Base-by-base conservation (phyloP, 2,329 filamentous ascomycete genomes). In the Chaetomiaceae sp. region DNA sequence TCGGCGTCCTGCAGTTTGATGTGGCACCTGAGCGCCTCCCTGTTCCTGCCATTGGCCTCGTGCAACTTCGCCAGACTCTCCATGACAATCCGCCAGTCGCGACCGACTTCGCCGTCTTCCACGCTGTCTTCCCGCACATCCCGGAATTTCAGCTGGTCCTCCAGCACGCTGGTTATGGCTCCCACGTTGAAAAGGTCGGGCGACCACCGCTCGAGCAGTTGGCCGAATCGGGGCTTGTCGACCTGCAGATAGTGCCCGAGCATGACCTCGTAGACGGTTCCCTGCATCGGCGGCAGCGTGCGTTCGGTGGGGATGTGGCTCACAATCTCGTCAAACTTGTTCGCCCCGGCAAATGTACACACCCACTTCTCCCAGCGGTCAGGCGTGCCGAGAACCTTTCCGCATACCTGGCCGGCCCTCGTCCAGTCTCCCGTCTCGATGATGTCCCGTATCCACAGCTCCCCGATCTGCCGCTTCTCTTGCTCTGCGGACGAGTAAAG, bases 361-460 rank as follows among this genome's bases (percentile, higher is more conserved):
- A 95, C 86, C 90, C 92, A 97, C 62, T 95, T 89, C 70, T 97
- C 91, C 93, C 93, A 99, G 59, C 86, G 76, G 42, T 86, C 77
- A 1, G 89, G 82, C 1, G 85, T 89, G 38, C 83, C 83, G 1
- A 99, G 74, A 0, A 96, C 91, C 62, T 85, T 89, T 13, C 86
- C 87, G 52, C 90, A 92, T 4, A 95, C 76, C 61, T 86, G 77
- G 1, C 89, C 92, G 5, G 93, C 93, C 51, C 79, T 74, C 8
- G 66, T 65, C 93, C 93, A 99, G 55, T 92, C 77, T 8, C 81
- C 77, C 0, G 80, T 75, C 31, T 84, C 80, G 30, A 96, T 80
- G 30, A 97, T 77, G 61, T 96, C 88, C 54, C 91, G 84, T 30
- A 99, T 77, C 93, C 93, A 99, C 5, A 95, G 76, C 63, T 97